A percentile compares a stretch with the other conserved stretches of the same genome.
These are phyloP conservation scores for Athelia sp. DNA, from an alignment of 1,284 basidiomycete species.

Conservation along the genomic window DNA sequence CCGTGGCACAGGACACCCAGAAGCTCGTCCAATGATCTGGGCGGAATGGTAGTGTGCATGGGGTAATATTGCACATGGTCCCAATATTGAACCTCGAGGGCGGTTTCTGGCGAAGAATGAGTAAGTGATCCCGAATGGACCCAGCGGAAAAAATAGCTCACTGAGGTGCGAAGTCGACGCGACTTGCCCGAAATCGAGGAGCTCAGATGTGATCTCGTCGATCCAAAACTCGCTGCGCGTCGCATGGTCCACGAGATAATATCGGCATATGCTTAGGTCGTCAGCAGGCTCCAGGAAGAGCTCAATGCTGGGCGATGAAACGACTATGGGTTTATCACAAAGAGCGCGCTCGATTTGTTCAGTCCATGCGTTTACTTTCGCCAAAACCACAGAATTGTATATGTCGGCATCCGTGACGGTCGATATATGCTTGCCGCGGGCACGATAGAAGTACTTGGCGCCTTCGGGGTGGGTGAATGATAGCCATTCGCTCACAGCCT, in stretches of 20 bases:
- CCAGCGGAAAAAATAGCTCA: conserved; percentile 20
- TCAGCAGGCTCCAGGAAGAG: conserved; percentile 44
- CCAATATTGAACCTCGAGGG: conserved; percentile 50
- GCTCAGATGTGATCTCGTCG: conserved; percentile 31
- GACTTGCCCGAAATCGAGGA: conserved; percentile 35
- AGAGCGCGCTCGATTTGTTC: conserved; percentile 24
- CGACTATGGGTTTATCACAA: conserved; percentile 18
- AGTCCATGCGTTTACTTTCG: conserved; percentile 28
- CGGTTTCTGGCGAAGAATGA: conserved; percentile 31
- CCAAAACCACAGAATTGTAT: conserved; percentile 25
- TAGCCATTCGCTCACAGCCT: conserved; percentile 27
- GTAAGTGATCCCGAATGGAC: too few relatives aligned
- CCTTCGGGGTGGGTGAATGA: conserved; percentile 48
- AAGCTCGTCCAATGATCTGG: conserved; percentile 10
- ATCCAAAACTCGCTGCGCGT: conserved; percentile 47
- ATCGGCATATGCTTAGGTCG: conserved; percentile 32
- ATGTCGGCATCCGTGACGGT: conserved; percentile 47
- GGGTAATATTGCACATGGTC: conserved; percentile 52
- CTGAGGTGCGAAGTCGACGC: conserved; percentile 45
- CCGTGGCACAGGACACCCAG: conserved; percentile 36
- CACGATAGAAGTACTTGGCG: conserved; percentile 37
- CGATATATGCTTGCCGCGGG: conserved; percentile 14
- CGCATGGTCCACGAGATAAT: conserved; percentile 50
- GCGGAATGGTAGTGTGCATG: conserved; percentile 40
- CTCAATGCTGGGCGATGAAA: conserved; percentile 32